phyloP scores from a whole-genome alignment of 257 asterid species.

The Fraxinus pennsylvanica region DNA sequence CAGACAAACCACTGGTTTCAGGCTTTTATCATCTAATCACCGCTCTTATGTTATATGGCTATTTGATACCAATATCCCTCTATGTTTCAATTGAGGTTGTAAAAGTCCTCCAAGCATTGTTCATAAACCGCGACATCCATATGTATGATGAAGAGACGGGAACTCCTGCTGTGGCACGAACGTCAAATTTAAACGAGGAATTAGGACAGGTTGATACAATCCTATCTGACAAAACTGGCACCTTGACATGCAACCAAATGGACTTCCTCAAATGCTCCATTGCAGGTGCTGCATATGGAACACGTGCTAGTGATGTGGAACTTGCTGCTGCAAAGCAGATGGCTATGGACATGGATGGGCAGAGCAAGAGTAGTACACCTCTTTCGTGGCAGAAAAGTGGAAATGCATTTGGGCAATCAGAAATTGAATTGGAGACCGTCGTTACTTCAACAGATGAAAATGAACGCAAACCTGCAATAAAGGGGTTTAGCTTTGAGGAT shows the following conservation, averaged over 20 bases:
- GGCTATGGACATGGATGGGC: conserved; percentile 79
- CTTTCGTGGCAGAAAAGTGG: conserved; percentile 45
- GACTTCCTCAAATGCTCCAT: conserved; percentile 95
- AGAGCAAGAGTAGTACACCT: conserved; percentile 39
- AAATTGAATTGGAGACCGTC: conserved; percentile 74
- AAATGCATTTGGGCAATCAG: conserved; percentile 43
- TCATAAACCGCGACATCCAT: conserved; percentile 78
- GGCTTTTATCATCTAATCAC: conserved; percentile 82
- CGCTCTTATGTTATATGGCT: conserved; percentile 90
- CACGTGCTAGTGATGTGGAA: conserved; percentile 87
- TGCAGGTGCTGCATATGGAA: conserved; percentile 79
- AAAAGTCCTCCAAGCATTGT: conserved; percentile 87
- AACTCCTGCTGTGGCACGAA: conserved; percentile 94
- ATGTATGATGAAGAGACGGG: conserved; percentile 93
- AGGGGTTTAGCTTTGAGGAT: conserved; percentile 94
- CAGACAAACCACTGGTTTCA: conserved; percentile 56
- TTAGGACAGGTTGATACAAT: conserved; percentile 92
- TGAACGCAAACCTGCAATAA: conserved; percentile 49
- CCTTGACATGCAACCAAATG: conserved; percentile 96
- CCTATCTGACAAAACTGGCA: conserved; percentile 93
- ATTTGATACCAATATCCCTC: conserved; percentile 91
- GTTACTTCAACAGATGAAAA: conserved; percentile 56
- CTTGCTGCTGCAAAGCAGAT: conserved; percentile 89
- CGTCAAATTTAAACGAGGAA: conserved; percentile 92
- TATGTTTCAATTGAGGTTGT: conserved; percentile 93